phyloP scores from a whole-genome alignment of 163 green algal species.

The Chlorella variabilis region DNA sequence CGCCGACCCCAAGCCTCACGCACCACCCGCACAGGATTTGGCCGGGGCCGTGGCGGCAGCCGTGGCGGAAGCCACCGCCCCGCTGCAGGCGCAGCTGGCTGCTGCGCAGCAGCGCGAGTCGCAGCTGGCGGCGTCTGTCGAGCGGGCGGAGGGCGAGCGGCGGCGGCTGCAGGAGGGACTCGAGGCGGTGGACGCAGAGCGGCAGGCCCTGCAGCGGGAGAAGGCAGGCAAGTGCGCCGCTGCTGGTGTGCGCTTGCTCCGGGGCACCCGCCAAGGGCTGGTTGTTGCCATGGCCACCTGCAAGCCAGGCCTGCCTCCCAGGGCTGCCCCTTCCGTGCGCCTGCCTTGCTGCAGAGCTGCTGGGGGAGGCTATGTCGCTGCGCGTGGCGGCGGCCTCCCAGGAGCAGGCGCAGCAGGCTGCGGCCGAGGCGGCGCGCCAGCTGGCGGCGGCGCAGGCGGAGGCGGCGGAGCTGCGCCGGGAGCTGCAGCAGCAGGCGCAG shows the following conservation, averaged over 20 bases:
- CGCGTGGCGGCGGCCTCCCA: not conserved
- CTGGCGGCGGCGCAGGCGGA: not conserved
- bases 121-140: not conserved
- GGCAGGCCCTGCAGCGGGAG: conserved; percentile 45
- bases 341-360: conserved; percentile 12
- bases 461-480: not conserved
- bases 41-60: not conserved
- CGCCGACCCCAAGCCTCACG: not conserved
- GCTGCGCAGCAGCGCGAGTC: conserved; percentile 5
- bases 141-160: not conserved
- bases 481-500: not conserved
- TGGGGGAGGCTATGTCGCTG: conserved; percentile 36
- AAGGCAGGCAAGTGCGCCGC: conserved; percentile 31
- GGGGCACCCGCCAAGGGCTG: too few relatives aligned
- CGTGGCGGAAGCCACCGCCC: not conserved
- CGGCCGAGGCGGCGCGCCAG: not conserved
- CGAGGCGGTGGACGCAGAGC: conserved; percentile 35
- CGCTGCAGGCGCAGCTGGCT: conserved; percentile 29
- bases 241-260: too few relatives aligned
- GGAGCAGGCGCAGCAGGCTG: not conserved
- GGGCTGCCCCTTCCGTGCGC: too few relatives aligned
- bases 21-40: not conserved
- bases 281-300: too few relatives aligned
- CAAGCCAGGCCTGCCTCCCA: too few relatives aligned
- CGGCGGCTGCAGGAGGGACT: conserved; percentile 14